Base-by-base conservation (phyloP, 2,329 filamentous ascomycete species). In the Chaetomium sp. region DNA sequence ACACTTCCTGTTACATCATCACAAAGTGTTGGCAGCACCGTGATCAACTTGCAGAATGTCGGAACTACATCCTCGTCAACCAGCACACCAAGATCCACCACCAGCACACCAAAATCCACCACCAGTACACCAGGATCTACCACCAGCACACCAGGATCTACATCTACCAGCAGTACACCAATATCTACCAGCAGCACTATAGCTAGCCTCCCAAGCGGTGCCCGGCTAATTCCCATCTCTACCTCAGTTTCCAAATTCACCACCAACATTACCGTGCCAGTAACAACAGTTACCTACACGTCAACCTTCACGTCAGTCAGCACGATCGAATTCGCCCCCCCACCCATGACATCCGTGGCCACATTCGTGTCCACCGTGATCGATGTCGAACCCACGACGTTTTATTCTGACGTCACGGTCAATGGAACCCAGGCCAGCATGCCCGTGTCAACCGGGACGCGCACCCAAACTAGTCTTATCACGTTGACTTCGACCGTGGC, bases 171-270 rank as follows among this genome's bases (percentile, higher is more conserved):
- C n/a, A n/a, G n/a, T n/a, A n/a, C n/a, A n/a, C n/a, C n/a, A n/a
- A n/a, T n/a, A n/a, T n/a, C n/a, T n/a, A n/a, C n/a, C n/a, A n/a
- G n/a, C n/a, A 58, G 45, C 31, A 25, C 23, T 16, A 57, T 19
- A 3, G 31, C 35, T 35, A 64, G 47, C 2, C 59, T 68, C 3
- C 64, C 64, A 12, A 67, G 62, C 50, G 67, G 65, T 21, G 64
- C 58, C 0, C 33, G 10, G 29, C 6, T 67, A 16, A n/a, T 68
- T 5, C 57, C 66, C 0, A 53, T 69, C 29, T 65, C 66, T 0
- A 33, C 19, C 2, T 67, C 58, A 0, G 61, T 69, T 3, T 69
- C 64, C 16, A 60, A 7, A 42, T 66, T 69, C 23, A 71, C 64
- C 42, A 65, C 33, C 25, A 64, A 60, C 33, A 60, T 66, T 29